Evolutionary conservation across 2,329 filamentous ascomycete genomes (phyloP), one percentile per base, ranked within the genome.

Genomic region (Pyricularia grisea): DNA sequence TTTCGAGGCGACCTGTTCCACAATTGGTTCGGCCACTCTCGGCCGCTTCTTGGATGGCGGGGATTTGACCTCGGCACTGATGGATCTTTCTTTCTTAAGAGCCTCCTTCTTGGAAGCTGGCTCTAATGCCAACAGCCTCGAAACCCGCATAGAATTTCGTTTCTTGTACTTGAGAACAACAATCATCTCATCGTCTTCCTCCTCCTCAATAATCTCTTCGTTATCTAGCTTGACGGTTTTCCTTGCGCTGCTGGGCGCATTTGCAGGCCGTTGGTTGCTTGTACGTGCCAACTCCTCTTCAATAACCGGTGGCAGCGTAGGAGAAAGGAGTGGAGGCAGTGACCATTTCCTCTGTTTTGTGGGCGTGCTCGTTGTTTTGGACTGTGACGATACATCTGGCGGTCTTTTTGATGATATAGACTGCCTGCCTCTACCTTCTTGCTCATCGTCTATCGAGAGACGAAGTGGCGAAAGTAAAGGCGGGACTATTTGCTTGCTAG

Each of bases 401-500:
- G 73, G 71, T 73, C 74, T 72, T 76, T 71, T 73, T 74, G 67
- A 74, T 69, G 68, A 69, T 4, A 12, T 63, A 17, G 60, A 28
- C 68, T 61, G 73, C 70, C 69, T 73, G 67, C 30, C 12, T 11
- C 74, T 67, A 36, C 72, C 73, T 69, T 77, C 76, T 20, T 76
- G 73, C 61, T 79, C 73, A 25, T 79, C 78, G 42, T 82, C 81
- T 30, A 84, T 78, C 55, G 78, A 79, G 12, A 86, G 77, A 50
- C 80, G 81, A 0, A 86, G 76, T 0, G 85, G 85, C 0, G 85
- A 88, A 17, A 88, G 74, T 33, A 88, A 73, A 2, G 82, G 83
- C 10, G 85, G 85, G 7, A 88, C 78, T 28, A 77, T 76, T 30
- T 80, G 71, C 71, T 81, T 82, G 2, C 77, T 73, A 12, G 75